Percentiles rank a stretch among this genome's conserved stretches.
Evolutionary conservation across 75 land plant species (phyloP).

Genomic region (Isoetes taiwanensis): DNA sequence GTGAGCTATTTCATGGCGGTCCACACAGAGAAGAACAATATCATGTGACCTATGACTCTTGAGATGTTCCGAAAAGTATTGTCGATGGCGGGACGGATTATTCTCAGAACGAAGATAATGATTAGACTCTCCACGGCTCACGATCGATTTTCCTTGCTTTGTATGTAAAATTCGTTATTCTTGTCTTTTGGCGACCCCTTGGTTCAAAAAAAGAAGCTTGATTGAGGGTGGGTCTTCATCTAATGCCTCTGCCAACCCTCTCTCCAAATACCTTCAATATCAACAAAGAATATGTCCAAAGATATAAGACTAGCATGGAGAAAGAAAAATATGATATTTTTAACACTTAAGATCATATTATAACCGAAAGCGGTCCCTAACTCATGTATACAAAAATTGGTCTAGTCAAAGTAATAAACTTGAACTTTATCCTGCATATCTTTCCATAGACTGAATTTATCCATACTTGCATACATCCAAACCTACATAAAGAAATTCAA

Average conservation of each 20-base stretch:
- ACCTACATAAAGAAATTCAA: no score
- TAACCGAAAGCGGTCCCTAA: no score
- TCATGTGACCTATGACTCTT: constrained; percentile 99
- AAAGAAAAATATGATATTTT: no score
- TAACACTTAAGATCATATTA: no score
- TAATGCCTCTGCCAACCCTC: constrained; percentile 68
- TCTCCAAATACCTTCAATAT: constrained; percentile 73
- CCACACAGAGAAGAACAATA: constrained; percentile 95
- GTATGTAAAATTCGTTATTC: constrained; percentile 87
- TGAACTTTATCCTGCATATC: no score
- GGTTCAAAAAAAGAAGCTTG: constrained; percentile 97
- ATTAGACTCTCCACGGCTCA: constrained; percentile 83
- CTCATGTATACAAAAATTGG: no score
- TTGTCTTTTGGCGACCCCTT: constrained; percentile 99
- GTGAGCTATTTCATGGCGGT: constrained; percentile 97
- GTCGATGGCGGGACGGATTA: constrained; percentile 92
- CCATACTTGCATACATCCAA: no score
- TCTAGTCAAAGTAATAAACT: no score
- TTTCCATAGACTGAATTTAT: no score
- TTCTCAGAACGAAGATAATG: constrained; percentile 88
- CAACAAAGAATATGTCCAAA: no score
- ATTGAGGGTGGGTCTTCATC: constrained; percentile 83
- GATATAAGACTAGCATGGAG: no score
- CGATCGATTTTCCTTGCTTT: constrained; percentile 87
- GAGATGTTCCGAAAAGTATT: constrained; percentile 92